Evolutionary conservation across 331 rosid genomes (phyloP), one percentile per base, ranked within the genome.

Genomic region (Quercus lobata): DNA sequence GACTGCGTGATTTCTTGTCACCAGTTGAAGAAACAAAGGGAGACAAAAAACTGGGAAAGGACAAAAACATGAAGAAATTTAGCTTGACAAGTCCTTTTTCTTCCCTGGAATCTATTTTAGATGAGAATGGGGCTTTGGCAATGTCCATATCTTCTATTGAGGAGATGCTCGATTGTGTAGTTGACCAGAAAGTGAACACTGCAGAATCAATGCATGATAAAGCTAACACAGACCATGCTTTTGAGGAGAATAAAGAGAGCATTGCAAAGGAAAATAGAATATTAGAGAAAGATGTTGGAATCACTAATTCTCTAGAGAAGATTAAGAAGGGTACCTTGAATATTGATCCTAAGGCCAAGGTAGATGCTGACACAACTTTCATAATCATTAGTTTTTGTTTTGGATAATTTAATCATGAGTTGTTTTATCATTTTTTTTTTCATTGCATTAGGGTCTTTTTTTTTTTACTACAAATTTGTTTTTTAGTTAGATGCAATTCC

Each of bases 1-100:
- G 98, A 84, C 86, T 80, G 75, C 84, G 97, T 17, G 97, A 89
- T 71, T 87, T 92, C 66, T 81, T 93, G 75, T 89, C 99, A 54
- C 99, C 94, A 11, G 76, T 92, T 37, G 94, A 98, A 16, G 97
- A 93, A 71, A 89, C 86, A 86, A 88, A 93, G 79, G 83, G 73
- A 10, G 95, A 87, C 81, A 93, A 92, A 85, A 92, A 89, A 87
- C 85, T 82, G 69, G 97, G 91, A 83, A 84, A 79, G 87, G 90
- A 84, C 46, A 75, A 85, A 68, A n/a, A n/a, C 11, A 35, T 22
- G 22, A 68, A 16, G 82, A 77, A 89, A 80, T 86, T 94, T 80
- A 86, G 82, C 56, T 85, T 91, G 89, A 81, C 84, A 49, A 81
- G 61, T 77, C 81, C 84, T 58, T 89, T 89, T 85, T 90, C 98